These are phyloP conservation scores for Acer campestre DNA, from an alignment of 345 rosid species.

Conservation along the genomic window DNA sequence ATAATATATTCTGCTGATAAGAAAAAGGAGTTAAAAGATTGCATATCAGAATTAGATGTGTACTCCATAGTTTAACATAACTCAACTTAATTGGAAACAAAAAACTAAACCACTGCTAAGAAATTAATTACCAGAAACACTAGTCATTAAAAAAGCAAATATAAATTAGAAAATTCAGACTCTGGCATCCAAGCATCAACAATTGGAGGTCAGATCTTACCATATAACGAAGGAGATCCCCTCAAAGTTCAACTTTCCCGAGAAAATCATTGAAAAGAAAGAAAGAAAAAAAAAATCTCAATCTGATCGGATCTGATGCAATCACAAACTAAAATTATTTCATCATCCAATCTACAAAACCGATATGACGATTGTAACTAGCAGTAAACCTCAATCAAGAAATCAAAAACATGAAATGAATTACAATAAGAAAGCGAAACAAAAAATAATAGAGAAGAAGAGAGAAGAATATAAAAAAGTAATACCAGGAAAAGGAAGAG, in stretches of 20 bases:
- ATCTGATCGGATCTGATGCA: slow-evolving; percentile 24
- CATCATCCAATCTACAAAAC: slow-evolving; percentile 1
- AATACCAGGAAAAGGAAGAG: slow-evolving; percentile 17
- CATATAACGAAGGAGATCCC: neutral
- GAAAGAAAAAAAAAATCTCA: neutral
- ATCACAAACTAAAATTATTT: neutral
- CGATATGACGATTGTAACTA: slow-evolving; percentile 6
- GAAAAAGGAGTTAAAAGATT: neutral
- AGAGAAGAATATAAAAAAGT: neutral
- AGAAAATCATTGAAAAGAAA: neutral
- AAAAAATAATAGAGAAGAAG: neutral
- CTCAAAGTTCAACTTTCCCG: neutral
- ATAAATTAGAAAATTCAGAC: neutral
- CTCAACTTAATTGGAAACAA: neutral
- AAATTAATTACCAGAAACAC: neutral
- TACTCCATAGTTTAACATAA: too few relatives aligned
- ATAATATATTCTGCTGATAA: too few relatives aligned
- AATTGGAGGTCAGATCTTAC: slow-evolving; percentile 8
- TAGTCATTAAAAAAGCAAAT: too few relatives aligned
- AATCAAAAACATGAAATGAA: neutral
- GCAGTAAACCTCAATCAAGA: neutral
- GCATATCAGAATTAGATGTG: neutral
- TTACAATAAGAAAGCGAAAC: neutral
- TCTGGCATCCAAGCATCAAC: neutral
- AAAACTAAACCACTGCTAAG: neutral